These are phyloP conservation scores for Lepiota venenata DNA, from an alignment of 768 basidiomycete genomes.

Conservation along the genomic window DNA sequence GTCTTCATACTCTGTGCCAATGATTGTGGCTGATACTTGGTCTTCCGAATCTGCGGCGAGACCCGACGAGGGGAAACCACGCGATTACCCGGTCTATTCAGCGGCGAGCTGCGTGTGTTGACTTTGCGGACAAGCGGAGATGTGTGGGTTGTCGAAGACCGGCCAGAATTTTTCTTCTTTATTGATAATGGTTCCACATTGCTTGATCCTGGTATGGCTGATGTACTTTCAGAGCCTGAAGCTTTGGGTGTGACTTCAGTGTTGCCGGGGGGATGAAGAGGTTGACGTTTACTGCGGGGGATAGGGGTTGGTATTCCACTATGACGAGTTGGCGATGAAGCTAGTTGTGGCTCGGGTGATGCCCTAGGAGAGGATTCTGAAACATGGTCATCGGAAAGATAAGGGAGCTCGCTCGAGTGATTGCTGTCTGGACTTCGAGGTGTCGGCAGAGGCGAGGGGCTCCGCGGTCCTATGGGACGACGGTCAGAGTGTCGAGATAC, in stretches of 20 bases:
- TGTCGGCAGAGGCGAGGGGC: slow-evolving; percentile 65
- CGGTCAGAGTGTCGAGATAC: slow-evolving; percentile 49
- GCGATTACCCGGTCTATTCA: slow-evolving; percentile 39
- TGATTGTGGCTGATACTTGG: slow-evolving; percentile 29
- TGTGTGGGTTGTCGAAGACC: slow-evolving; percentile 35
- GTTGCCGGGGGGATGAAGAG: slow-evolving; percentile 53
- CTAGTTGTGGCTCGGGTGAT: slow-evolving; percentile 9
- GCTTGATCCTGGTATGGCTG: slow-evolving; percentile 31
- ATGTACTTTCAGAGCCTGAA: slow-evolving; percentile 19
- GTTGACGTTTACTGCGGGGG: slow-evolving; percentile 70
- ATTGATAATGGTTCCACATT: slow-evolving; percentile 75
- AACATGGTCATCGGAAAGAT: slow-evolving; percentile 42
- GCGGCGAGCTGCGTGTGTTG: slow-evolving; percentile 49
- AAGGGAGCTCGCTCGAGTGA: slow-evolving; percentile 31
- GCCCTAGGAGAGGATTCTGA: slow-evolving; percentile 9
- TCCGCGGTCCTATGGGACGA: slow-evolving; percentile 71
- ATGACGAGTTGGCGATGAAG: slow-evolving; percentile 24
- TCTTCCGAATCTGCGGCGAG: slow-evolving; percentile 49
- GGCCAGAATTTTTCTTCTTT: slow-evolving; percentile 76
- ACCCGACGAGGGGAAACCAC: slow-evolving; percentile 49
- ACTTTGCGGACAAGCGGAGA: slow-evolving; percentile 34
- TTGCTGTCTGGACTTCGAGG: slow-evolving; percentile 34
- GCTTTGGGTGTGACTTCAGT: slow-evolving; percentile 53
- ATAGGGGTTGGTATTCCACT: slow-evolving; percentile 40
- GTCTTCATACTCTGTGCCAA: slow-evolving; percentile 24